These are phyloP conservation scores for Diaporthe citrichinensis DNA, from an alignment of 2,329 filamentous ascomycete species.

Conservation along the genomic window DNA sequence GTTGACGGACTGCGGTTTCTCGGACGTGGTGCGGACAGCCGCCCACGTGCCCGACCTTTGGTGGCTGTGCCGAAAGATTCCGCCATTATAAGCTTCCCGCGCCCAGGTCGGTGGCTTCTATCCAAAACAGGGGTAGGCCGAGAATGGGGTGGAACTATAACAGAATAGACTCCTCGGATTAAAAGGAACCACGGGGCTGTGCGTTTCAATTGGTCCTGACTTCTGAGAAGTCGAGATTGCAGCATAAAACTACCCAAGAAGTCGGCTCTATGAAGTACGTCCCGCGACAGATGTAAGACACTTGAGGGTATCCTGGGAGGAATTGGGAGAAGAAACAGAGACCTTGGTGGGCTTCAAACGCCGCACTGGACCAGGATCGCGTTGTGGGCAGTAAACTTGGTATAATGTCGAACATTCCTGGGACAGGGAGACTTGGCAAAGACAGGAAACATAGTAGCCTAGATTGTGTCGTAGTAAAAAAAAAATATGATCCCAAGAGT, in stretches of 20 bases:
- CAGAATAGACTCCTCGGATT: conserved; percentile 7
- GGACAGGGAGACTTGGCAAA: background rate
- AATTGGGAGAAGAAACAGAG: background rate
- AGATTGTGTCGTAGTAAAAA: no score
- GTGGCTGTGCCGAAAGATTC: conserved; percentile 22
- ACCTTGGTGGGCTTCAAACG: background rate
- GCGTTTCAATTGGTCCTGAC: conserved; percentile 28
- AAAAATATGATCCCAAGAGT: background rate
- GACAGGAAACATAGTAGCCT: no score
- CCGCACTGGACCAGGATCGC: background rate
- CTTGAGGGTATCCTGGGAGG: background rate
- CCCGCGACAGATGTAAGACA: background rate
- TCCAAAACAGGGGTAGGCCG: conserved; percentile 31
- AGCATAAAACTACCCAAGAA: background rate
- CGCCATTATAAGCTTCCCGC: conserved; percentile 20
- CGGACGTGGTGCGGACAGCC: background rate
- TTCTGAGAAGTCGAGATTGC: conserved; percentile 7
- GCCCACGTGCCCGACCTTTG: conserved; percentile 4
- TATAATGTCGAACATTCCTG: background rate
- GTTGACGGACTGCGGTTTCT: background rate
- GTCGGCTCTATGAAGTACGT: conserved; percentile 26
- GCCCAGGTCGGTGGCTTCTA: conserved; percentile 21
- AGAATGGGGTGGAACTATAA: background rate
- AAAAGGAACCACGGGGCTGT: conserved; percentile 19
- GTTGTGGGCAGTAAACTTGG: background rate